Percentiles rank a stretch among this genome's conserved stretches.
These are phyloP conservation scores for Euphorbia lathyris DNA, from an alignment of 345 rosid species.

Conservation along the genomic window DNA sequence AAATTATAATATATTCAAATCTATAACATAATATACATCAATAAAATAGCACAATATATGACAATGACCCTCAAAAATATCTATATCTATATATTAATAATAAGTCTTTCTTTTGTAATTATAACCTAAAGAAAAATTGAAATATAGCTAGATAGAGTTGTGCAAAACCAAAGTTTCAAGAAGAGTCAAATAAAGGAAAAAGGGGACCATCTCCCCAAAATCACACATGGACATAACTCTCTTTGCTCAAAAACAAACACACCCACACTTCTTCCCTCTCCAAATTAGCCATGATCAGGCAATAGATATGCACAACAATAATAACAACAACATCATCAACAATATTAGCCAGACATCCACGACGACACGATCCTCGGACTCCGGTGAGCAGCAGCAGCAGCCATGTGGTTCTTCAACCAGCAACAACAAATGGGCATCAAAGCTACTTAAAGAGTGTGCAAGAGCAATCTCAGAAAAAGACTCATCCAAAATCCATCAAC, in stretches of 20 bases:
- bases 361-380: constrained; percentile 50
- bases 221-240: constrained; percentile 36
- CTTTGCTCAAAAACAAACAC: constrained; percentile 24
- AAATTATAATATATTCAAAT: neutral
- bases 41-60: constrained; percentile 8
- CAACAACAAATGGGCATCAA: constrained; percentile 54
- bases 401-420: constrained; percentile 10
- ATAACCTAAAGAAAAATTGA: constrained; percentile 7
- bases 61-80: neutral
- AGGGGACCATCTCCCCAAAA: constrained; percentile 28
- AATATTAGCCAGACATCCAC: constrained; percentile 47
- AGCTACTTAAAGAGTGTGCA: constrained; percentile 65
- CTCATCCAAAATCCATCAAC: constrained; percentile 58
- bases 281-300: constrained; percentile 29
- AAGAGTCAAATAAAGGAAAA: constrained; percentile 27
- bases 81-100: too few relatives aligned
- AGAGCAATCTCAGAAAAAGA: constrained; percentile 69
- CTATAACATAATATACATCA: constrained; percentile 6
- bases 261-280: constrained; percentile 19
- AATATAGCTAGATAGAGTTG: constrained; percentile 26
- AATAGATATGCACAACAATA: constrained; percentile 41
- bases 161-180: constrained; percentile 17
- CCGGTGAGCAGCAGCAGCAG: constrained; percentile 24
- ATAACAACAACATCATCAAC: constrained; percentile 5
- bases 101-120: constrained; percentile 7